Evolutionary conservation across 805 yeast genomes (phyloP).

Genomic region (Wickerhamomyces bovis): DNA sequence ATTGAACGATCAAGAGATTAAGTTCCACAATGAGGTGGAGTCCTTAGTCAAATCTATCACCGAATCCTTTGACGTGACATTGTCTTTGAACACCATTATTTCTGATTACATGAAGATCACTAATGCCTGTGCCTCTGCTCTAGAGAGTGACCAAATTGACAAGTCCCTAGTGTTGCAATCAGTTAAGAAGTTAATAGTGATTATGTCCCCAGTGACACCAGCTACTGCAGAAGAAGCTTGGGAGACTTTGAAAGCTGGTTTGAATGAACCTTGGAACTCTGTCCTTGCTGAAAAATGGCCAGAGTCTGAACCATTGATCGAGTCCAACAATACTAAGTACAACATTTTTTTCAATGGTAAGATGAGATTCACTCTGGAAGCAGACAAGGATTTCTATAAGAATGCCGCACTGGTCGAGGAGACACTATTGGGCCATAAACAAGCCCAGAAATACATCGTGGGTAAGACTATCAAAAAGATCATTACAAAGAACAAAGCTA

Average conservation of each 20-base stretch:
- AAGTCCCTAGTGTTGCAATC: conserved; percentile 40
- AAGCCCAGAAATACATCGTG: conserved; percentile 36
- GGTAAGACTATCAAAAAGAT: conserved; percentile 42
- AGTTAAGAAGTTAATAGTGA: conserved; percentile 48
- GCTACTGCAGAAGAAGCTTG: conserved; percentile 78
- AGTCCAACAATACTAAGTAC: conserved; percentile 35
- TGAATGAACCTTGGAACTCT: conserved; percentile 36
- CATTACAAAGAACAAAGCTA: conserved; percentile 41
- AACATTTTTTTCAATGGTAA: conserved; percentile 74
- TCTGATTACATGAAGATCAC: conserved; percentile 88
- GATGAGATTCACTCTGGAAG: conserved; percentile 43
- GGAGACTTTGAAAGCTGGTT: conserved; percentile 35
- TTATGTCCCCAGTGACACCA: conserved; percentile 79
- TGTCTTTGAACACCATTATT: conserved; percentile 76
- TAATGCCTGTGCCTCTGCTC: conserved; percentile 37
- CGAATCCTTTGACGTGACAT: conserved; percentile 48
- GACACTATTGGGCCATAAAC: conserved; percentile 25
- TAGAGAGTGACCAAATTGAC: conserved; percentile 32
- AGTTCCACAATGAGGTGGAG: conserved; percentile 54
- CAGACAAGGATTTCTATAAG: conserved; percentile 30
- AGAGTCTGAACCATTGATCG: conserved; percentile 28
- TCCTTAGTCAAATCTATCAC: conserved; percentile 43
- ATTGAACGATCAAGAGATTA: conserved; percentile 39
- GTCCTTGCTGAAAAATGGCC: conserved; percentile 70
- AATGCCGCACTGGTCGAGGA: conserved; percentile 33